These are phyloP conservation scores for Chrysoporthe austroafricana DNA, from an alignment of 2,329 filamentous ascomycete species.

Conservation along the genomic window DNA sequence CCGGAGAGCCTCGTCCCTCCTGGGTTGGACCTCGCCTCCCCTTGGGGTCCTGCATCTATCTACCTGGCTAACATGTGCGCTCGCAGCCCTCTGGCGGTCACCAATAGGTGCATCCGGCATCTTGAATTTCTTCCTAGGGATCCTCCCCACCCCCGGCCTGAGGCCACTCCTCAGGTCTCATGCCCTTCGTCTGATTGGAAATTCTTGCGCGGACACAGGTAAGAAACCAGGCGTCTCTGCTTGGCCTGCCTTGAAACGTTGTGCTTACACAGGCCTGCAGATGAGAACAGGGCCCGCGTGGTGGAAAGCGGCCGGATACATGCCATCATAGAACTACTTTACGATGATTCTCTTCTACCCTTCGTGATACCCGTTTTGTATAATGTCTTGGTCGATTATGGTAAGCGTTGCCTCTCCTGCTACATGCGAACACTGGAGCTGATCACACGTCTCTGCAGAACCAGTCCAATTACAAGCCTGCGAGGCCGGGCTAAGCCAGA, in stretches of 20 bases:
- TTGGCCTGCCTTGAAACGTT: background rate
- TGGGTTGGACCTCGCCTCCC: background rate
- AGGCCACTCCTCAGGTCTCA: constrained; percentile 55
- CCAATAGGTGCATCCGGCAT: constrained; percentile 63
- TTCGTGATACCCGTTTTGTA: constrained; percentile 64
- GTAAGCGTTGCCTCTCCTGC: constrained; percentile 42
- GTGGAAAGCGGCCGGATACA: constrained; percentile 53
- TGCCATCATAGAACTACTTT: constrained; percentile 52
- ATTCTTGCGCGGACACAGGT: constrained; percentile 66
- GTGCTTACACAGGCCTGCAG: constrained; percentile 37
- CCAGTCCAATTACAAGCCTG: constrained; percentile 61
- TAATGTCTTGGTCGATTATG: constrained; percentile 67
- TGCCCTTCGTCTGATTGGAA: constrained; percentile 61
- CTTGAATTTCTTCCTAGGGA: constrained; percentile 57
- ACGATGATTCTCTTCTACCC: constrained; percentile 51
- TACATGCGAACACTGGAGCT: constrained; percentile 19
- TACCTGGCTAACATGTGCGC: constrained; percentile 10
- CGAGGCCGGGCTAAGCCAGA: constrained; percentile 52
- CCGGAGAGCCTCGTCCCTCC: background rate
- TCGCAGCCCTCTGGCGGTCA: constrained; percentile 57
- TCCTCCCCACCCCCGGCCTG: constrained; percentile 46
- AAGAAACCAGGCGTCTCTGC: constrained; percentile 21
- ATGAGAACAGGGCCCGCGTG: constrained; percentile 62
- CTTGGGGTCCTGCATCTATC: background rate
- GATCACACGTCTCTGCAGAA: constrained; percentile 44